phyloP scores from a whole-genome alignment of 2,329 filamentous ascomycete species.

The Colletotrichum lentis region DNA sequence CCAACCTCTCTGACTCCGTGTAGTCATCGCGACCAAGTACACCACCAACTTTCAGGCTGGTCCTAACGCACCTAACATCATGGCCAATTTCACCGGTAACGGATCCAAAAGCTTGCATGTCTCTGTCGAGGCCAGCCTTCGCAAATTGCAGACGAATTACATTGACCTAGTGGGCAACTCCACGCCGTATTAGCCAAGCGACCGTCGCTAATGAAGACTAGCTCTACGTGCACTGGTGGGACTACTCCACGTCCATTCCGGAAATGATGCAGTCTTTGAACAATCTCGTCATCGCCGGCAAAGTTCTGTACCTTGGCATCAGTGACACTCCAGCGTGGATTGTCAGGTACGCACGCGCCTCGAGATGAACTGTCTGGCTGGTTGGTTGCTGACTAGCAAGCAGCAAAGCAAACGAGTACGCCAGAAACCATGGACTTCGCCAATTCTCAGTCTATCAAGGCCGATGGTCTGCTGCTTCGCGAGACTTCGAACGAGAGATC shows the following conservation, averaged over 20 bases:
- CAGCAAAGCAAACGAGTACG: conserved; percentile 72
- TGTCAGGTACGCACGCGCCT: conserved; percentile 53
- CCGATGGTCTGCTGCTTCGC: conserved; percentile 66
- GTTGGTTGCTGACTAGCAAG: neutral
- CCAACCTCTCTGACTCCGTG: neutral
- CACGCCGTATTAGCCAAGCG: conserved; percentile 11
- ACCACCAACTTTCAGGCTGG: conserved; percentile 65
- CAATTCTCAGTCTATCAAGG: conserved; percentile 77
- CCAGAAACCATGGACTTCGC: conserved; percentile 72
- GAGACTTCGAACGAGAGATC: conserved; percentile 76
- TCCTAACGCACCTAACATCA: conserved; percentile 52
- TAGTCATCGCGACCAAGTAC: conserved; percentile 75
- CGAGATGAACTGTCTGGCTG: neutral
- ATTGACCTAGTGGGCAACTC: conserved; percentile 65
- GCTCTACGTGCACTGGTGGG: conserved; percentile 73
- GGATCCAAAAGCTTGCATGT: conserved; percentile 67
- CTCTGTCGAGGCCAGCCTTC: conserved; percentile 64
- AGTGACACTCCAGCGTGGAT: conserved; percentile 76
- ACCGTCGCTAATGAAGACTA: conserved; percentile 40
- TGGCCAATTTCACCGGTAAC: conserved; percentile 66
- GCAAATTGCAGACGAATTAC: conserved; percentile 72
- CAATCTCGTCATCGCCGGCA: conserved; percentile 64
- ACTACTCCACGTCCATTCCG: conserved; percentile 69
- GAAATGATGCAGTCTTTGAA: conserved; percentile 76
- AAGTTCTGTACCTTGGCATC: conserved; percentile 72